Evolutionary conservation across 257 asterid genomes (phyloP).

Genomic region (Solanum appendiculatum): DNA sequence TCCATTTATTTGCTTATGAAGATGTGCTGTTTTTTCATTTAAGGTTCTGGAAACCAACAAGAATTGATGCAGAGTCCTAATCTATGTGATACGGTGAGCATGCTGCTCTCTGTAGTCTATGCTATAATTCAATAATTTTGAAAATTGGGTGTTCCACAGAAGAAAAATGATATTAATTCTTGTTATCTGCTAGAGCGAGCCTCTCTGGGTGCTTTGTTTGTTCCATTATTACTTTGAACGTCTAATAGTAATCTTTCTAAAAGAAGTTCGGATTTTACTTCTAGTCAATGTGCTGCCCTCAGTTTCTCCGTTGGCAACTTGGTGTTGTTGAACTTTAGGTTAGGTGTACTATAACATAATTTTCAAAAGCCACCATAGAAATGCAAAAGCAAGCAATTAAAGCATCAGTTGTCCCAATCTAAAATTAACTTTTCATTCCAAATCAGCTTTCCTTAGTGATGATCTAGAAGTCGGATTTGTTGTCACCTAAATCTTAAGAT

Average conservation of each 20-base stretch:
- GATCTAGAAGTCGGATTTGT: neutral
- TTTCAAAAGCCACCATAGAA: neutral
- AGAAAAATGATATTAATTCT: neutral
- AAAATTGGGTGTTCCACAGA: neutral
- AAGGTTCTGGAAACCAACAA: conserved; percentile 37
- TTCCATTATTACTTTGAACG: neutral
- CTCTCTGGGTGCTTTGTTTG: neutral
- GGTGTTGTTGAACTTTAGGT: neutral
- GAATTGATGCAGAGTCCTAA: conserved; percentile 11
- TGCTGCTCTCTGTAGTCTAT: neutral
- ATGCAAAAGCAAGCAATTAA: neutral
- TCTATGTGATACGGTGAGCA: conserved; percentile 11
- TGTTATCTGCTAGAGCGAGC: neutral
- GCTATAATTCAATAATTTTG: neutral
- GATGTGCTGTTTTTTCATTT: conserved; percentile 10
- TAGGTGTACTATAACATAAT: neutral
- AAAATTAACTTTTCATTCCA: neutral
- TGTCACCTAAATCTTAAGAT: neutral
- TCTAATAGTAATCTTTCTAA: neutral
- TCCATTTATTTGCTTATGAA: neutral
- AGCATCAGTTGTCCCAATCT: neutral
- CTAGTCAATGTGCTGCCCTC: neutral
- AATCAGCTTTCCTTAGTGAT: neutral
- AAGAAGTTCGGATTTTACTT: neutral
- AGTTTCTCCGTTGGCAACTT: neutral